phyloP scores from a whole-genome alignment of 306 rosid genomes.

The Vigna mungo region DNA sequence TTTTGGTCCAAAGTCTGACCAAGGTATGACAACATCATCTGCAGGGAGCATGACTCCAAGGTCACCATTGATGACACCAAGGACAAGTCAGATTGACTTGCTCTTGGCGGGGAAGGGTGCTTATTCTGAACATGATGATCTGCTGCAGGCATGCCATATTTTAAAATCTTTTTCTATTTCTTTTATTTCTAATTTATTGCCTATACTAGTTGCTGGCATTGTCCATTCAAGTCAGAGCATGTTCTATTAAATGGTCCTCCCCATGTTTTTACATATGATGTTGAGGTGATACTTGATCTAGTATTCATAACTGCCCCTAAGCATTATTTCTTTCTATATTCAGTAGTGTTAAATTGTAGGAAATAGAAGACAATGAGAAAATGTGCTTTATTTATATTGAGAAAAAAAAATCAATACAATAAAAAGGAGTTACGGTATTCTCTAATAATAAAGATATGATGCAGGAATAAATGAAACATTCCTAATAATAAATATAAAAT shows the following conservation, averaged over 20 bases:
- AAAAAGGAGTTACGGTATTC: too few species aligned
- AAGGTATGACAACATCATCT: conserved; percentile 97
- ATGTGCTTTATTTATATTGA: too few species aligned
- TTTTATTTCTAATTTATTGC: conserved; percentile 21
- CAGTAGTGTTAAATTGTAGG: too few species aligned
- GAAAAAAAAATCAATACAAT: too few species aligned
- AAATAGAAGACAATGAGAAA: too few species aligned
- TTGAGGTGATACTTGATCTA: conserved; percentile 16
- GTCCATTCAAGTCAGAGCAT: conserved; percentile 24
- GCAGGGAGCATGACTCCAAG: conserved; percentile 99
- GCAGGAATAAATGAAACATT: too few species aligned
- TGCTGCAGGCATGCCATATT: conserved; percentile 75
- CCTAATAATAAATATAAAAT: too few species aligned
- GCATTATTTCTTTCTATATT: neutral
- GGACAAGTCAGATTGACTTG: conserved; percentile 92
- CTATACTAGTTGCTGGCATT: conserved; percentile 13
- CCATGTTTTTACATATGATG: conserved; percentile 32
- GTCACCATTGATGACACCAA: conserved; percentile 95
- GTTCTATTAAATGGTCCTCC: conserved; percentile 15
- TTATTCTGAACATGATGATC: conserved; percentile 91
- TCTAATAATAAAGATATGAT: too few species aligned
- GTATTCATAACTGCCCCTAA: neutral
- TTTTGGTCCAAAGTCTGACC: conserved; percentile 99
- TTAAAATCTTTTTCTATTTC: conserved; percentile 13
- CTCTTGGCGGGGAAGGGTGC: conserved; percentile 95